These are phyloP conservation scores for Candida corydali DNA, from an alignment of 805 yeast species.

Conservation along the genomic window DNA sequence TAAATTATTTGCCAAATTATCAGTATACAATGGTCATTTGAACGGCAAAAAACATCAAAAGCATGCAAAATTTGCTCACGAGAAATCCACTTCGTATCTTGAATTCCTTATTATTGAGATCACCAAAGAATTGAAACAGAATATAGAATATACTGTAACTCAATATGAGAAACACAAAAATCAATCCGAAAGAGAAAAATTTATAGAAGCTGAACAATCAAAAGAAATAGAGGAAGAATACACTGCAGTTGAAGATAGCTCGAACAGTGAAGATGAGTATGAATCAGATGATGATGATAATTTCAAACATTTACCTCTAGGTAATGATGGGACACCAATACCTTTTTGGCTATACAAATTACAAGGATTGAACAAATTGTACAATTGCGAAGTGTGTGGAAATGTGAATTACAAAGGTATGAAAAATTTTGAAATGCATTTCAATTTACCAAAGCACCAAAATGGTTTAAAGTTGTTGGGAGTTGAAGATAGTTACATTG, in stretches of 20 bases:
- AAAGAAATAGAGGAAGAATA: slow-evolving; percentile 37
- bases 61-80: slow-evolving; percentile 18
- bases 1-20: slow-evolving; percentile 54
- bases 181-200: slow-evolving; percentile 67
- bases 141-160: slow-evolving; percentile 47
- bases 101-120: slow-evolving; percentile 40
- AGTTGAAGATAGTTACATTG: slow-evolving; percentile 42
- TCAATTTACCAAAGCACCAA: slow-evolving; percentile 62
- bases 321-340: slow-evolving; percentile 86
- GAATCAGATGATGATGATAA: slow-evolving; percentile 35
- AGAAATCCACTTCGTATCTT: slow-evolving; percentile 1
- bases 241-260: slow-evolving; percentile 24
- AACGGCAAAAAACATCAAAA: slow-evolving; percentile 72
- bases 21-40: slow-evolving; percentile 69
- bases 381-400: slow-evolving; percentile 85
- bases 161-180: slow-evolving; percentile 64
- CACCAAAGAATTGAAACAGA: slow-evolving; percentile 32
- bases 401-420: slow-evolving; percentile 71
- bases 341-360: slow-evolving; percentile 92
- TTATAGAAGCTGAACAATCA: slow-evolving; percentile 43
- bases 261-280: slow-evolving; percentile 10
- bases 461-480: slow-evolving; percentile 77
- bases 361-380: slow-evolving; percentile 74
- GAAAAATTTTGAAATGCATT: slow-evolving; percentile 67
- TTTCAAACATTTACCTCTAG: slow-evolving; percentile 67